Conservation (phyloP, 345 rosid genomes). For the Salix dunnii region DNA sequence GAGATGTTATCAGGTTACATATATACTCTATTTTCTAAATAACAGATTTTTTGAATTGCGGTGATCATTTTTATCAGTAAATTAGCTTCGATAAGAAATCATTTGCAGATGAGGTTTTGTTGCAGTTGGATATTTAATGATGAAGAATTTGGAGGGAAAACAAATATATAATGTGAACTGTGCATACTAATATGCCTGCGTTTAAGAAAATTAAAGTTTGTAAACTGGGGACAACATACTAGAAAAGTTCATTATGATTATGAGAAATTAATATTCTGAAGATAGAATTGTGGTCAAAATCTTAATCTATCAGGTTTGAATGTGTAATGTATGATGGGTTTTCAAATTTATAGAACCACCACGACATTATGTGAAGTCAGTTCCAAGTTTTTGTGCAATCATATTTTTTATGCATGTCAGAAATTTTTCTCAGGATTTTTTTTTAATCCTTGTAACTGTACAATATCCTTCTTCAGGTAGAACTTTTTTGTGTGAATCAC, state of each 20-base stretch:
- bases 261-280: not conserved
- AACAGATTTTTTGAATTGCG: not conserved
- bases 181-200: not conserved
- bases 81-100: not conserved
- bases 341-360: not conserved
- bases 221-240: too few species aligned
- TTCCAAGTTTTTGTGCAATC: not conserved
- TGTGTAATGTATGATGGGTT: not conserved
- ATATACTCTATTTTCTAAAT: not conserved
- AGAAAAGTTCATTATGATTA: not conserved
- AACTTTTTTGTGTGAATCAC: constrained; percentile 98
- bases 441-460: not conserved
- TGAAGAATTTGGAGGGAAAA: not conserved
- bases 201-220: too few species aligned
- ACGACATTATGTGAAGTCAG: not conserved
- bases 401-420: not conserved
- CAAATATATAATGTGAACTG: not conserved
- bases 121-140: not conserved
- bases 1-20: not conserved
- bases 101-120: not conserved
- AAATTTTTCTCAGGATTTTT: not conserved
- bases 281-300: not conserved
- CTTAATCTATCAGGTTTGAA: not conserved
- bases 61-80: not conserved
- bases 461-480: constrained; percentile 52